Evolutionary conservation across 1,139 yeast species (phyloP), one percentile per base, ranked within the genome.

Genomic region (Magnusiomyces fungicola): DNA sequence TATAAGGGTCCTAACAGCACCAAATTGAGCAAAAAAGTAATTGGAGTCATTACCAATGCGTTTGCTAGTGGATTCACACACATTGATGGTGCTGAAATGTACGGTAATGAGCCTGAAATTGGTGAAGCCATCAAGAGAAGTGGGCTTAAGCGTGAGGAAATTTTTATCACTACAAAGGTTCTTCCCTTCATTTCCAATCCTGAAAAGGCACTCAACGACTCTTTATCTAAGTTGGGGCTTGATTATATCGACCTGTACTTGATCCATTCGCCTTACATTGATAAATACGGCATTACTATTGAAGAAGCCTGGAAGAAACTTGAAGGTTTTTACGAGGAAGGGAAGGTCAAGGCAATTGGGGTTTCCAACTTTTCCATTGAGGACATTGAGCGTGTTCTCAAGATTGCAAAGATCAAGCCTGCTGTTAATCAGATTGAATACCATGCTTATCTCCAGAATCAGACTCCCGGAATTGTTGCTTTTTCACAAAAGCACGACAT

Each of bases 171-270:
- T 39, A 74, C 76, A 53, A 78, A 78, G 62, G 61, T 58, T 50
- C 65, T 63, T 60, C 45, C 71, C 33, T 58, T 64, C 43, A 54
- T 69, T 40, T 59, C 58, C 3, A 69, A 69, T 46, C 84, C 89
- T 1, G 66, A 69, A 27, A 79, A 65, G 12, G 76, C 79, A 1
- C 64, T 83, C 38, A 73, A 75, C 19, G 63, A 61, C 4, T 72
- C 81, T 2, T 67, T 83, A 59, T 62, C 69, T 53, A 74, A 73
- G 29, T 64, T 83, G 58, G 74, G 73, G 14, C 63, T 78, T 22
- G 81, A 79, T 25, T 85, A 85, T 61, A 75, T 85, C 38, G 95
- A 87, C 61, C 69, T 85, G 56, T 83, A 78, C 58, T 69, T 86
- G 59, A 66, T 87, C 50, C 95, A 87, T 62, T 68, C 78, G 19